These are phyloP conservation scores for Claviceps maximensis DNA, from an alignment of 2,329 filamentous ascomycete species.

Conservation along the genomic window DNA sequence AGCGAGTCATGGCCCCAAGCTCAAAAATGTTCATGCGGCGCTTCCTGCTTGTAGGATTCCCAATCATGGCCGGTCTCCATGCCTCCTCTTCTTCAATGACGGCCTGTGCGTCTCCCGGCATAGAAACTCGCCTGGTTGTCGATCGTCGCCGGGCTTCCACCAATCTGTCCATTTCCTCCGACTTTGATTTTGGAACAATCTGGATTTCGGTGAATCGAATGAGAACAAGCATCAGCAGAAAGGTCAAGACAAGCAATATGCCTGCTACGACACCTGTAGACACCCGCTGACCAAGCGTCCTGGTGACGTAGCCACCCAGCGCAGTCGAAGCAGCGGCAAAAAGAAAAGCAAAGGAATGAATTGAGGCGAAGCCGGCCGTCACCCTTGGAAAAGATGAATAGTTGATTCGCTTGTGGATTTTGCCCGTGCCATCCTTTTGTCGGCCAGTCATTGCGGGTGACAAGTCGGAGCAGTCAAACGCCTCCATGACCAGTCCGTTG, in stretches of 20 bases:
- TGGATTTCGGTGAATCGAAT: constrained; percentile 52
- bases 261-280: constrained; percentile 56
- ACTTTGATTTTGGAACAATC: constrained; percentile 52
- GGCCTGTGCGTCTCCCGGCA: constrained; percentile 24
- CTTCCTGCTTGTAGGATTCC: constrained; percentile 55
- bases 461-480: constrained; percentile 68
- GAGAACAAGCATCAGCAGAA: constrained; percentile 48
- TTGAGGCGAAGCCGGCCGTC: constrained; percentile 54
- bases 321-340: constrained; percentile 56
- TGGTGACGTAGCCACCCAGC: constrained; percentile 53
- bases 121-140: constrained; percentile 29
- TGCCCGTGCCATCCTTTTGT: constrained; percentile 27
- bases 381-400: constrained; percentile 67
- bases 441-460: constrained; percentile 55
- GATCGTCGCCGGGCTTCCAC: constrained; percentile 36
- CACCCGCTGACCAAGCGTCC: constrained; percentile 51
- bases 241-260: constrained; percentile 50
- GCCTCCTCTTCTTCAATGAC: constrained; percentile 39
- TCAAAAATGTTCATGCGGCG: constrained; percentile 61
- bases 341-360: constrained; percentile 57
- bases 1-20: constrained; percentile 52
- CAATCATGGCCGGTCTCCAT: constrained; percentile 59
- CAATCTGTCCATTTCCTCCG: constrained; percentile 39
- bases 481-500: constrained; percentile 66
- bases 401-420: constrained; percentile 41